Conservation (phyloP, 176 grass and related monocot genomes). For the Cocos nucifera region DNA sequence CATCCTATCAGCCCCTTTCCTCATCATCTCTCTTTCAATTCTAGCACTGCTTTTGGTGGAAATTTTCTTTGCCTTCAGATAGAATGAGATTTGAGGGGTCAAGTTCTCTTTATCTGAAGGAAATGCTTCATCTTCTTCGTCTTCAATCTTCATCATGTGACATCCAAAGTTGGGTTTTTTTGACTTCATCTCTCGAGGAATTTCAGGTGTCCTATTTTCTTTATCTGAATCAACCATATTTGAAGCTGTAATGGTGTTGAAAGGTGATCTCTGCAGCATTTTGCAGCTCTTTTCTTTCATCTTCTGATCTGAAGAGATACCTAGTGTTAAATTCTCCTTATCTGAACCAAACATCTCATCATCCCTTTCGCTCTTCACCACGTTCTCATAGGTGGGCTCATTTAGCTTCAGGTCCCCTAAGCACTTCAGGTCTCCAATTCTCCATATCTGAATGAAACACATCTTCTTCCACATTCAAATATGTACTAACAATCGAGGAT, state of each 20-base stretch:
- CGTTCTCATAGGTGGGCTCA: not conserved
- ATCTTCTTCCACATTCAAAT: constrained; percentile 25
- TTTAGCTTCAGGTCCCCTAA: constrained; percentile 25
- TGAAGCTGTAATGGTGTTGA: not conserved
- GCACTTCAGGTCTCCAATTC: constrained; percentile 31
- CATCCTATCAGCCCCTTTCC: constrained; percentile 48
- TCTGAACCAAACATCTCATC: constrained; percentile 34
- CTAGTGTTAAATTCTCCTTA: constrained; percentile 25
- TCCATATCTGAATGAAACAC: constrained; percentile 38
- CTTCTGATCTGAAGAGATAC: not conserved
- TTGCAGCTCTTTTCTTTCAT: constrained; percentile 15
- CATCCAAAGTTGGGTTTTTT: not conserved
- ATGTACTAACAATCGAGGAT: not conserved
- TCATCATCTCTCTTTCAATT: constrained; percentile 41
- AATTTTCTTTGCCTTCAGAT: constrained; percentile 24
- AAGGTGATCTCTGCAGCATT: constrained; percentile 15
- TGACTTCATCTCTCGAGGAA: not conserved
- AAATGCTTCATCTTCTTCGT: constrained; percentile 37
- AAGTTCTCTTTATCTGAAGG: constrained; percentile 81
- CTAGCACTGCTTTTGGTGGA: constrained; percentile 22
- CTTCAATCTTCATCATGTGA: constrained; percentile 3
- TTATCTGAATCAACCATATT: not conserved
- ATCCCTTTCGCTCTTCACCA: constrained; percentile 6
- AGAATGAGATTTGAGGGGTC: constrained; percentile 68
- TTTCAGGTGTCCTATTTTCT: not conserved